phyloP scores from a whole-genome alignment of 257 asterid species.

The Solanum lycopersicoides region DNA sequence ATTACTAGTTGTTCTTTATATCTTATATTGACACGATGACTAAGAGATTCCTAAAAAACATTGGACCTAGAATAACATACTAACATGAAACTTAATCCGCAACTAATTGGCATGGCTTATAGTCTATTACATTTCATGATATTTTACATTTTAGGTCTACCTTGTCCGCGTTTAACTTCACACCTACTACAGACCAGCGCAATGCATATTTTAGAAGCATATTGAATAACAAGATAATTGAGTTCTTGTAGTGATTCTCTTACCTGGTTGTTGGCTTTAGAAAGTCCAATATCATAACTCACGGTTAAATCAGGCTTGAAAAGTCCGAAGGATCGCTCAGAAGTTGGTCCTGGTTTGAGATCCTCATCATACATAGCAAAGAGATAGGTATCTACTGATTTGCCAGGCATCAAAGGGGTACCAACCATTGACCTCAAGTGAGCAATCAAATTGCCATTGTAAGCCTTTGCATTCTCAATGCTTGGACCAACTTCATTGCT shows the following conservation, averaged over 20 bases:
- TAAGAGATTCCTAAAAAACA: not conserved
- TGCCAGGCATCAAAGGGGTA: constrained; percentile 72
- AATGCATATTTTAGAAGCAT: not conserved
- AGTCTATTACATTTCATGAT: not conserved
- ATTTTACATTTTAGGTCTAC: not conserved
- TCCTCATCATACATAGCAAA: constrained; percentile 63
- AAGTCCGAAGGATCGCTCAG: constrained; percentile 64
- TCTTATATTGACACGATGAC: not conserved
- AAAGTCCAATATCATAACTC: constrained; percentile 46
- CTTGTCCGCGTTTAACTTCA: not conserved
- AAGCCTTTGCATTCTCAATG: constrained; percentile 61
- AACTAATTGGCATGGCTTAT: not conserved
- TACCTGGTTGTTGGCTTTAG: constrained; percentile 37
- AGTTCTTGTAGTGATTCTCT: not conserved
- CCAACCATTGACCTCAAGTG: constrained; percentile 57
- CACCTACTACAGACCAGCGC: not conserved
- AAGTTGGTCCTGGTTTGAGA: constrained; percentile 61
- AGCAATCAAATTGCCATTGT: constrained; percentile 41
- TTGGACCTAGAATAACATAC: not conserved
- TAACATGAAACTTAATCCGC: not conserved
- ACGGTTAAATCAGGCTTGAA: constrained; percentile 47
- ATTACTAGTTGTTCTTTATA: not conserved
- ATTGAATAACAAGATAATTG: not conserved
- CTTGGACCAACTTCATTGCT: constrained; percentile 51
- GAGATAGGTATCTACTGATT: constrained; percentile 54